Base-by-base conservation (phyloP, 306 rosid species). In the Sphenostylis stenocarpa region DNA sequence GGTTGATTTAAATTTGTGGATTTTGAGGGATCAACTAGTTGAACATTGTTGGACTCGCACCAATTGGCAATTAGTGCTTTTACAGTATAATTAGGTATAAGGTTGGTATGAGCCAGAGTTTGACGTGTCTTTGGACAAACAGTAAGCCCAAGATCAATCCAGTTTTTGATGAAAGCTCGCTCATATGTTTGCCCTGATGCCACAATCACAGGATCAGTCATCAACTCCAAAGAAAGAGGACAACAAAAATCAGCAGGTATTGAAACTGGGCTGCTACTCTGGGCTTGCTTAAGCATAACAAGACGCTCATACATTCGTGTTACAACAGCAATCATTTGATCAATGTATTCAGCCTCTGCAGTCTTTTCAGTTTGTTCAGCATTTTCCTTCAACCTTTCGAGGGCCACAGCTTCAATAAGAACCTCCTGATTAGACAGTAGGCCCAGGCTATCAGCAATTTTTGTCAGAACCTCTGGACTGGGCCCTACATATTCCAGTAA, bases 141-240 rank as follows among this genome's bases (percentile, higher is more conserved):
- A 17, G 91, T 89, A 72, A 96, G 93, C 56, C 94, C 97, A 60
- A 91, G 86, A 85, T 87, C 91, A 80, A 96, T 96, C 99, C 99
- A 96, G 65, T 88, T 88, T 85, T 88, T 92, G 61, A 96, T 96
- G 85, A 87, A 96, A 66, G 84, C 83, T 67, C 96, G 90, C 87
- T 96, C 99, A 76, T 96, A 96, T 38, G 99, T 96, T 86, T 96
- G 99, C 76, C 99, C 99, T 23, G 99, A 96, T 49, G 98, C 95
- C 86, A 96, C 99, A 48, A 96, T 96, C 66, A 96, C 97, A 0
- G 99, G 99, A 88, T 96, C 99, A 14, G 91, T 96, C 99, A 96
- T 96, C 83, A 96, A 88, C 88, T 96, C 96, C 61, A 96, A 84
- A 63, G 99, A 96, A 74, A 96, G 97, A 75, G 99, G 99, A 83